These are phyloP conservation scores for Gynostemma pentaphyllum DNA, from an alignment of 306 rosid genomes.

Conservation along the genomic window DNA sequence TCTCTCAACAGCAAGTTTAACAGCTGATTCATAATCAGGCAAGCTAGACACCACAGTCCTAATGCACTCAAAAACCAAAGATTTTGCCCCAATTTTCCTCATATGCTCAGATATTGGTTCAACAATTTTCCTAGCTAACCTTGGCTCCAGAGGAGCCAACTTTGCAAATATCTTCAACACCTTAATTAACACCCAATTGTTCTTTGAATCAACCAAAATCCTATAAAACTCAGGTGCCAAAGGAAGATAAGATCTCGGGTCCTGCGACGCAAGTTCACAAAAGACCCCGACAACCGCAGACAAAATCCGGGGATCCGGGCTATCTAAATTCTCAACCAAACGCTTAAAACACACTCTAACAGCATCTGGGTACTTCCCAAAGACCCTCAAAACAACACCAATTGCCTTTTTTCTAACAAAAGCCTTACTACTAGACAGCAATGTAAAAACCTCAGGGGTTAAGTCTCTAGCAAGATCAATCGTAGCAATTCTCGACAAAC, in stretches of 20 bases:
- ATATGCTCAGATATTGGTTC: slow-evolving; percentile 73
- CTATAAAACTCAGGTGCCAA: slow-evolving; percentile 79
- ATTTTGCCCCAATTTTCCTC: slow-evolving; percentile 55
- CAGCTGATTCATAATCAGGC: slow-evolving; percentile 51
- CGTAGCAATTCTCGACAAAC: slow-evolving; percentile 59
- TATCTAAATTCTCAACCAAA: slow-evolving; percentile 75
- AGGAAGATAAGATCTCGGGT: slow-evolving; percentile 68
- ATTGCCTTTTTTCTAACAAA: slow-evolving; percentile 63
- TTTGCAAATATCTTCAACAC: slow-evolving; percentile 63
- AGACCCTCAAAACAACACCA: slow-evolving; percentile 55
- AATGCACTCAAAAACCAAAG: slow-evolving; percentile 72
- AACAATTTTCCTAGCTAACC: slow-evolving; percentile 64
- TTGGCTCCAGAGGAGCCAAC: slow-evolving; percentile 65
- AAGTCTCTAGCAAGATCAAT: slow-evolving; percentile 76
- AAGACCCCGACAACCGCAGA: slow-evolving; percentile 73
- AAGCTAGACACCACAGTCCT: slow-evolving; percentile 71
- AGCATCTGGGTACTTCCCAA: slow-evolving; percentile 73
- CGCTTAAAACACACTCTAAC: slow-evolving; percentile 86
- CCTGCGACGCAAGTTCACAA: slow-evolving; percentile 62
- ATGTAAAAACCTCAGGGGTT: slow-evolving; percentile 61
- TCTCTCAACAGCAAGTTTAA: slow-evolving; percentile 53
- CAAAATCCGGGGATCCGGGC: slow-evolving; percentile 38
- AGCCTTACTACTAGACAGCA: slow-evolving; percentile 42
- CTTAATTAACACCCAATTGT: slow-evolving; percentile 86
- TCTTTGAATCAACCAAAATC: slow-evolving; percentile 62